Conservation (phyloP, 768 basidiomycete genomes). For the Termitomyces sp. region DNA sequence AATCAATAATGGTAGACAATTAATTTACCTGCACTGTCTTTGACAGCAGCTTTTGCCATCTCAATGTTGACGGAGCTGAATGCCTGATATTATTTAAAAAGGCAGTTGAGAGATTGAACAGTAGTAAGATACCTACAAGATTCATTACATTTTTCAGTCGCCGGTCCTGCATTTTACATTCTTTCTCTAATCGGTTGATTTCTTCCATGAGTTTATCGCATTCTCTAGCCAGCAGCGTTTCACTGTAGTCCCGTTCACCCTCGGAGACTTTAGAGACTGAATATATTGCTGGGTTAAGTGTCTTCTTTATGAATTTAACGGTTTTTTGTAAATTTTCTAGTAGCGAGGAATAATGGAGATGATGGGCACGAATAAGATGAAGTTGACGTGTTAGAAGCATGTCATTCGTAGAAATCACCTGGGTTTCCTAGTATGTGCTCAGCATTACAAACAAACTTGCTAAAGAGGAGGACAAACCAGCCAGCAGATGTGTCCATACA, state of each 20-base stretch:
- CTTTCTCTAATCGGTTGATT: slow-evolving; percentile 37
- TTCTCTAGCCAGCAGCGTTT: slow-evolving; percentile 35
- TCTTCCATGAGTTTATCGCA: slow-evolving; percentile 44
- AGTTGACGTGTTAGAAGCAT: slow-evolving; percentile 41
- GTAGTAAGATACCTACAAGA: slow-evolving; percentile 25
- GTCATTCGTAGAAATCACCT: slow-evolving; percentile 30
- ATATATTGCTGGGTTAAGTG: slow-evolving; percentile 45
- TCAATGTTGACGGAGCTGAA: slow-evolving; percentile 54
- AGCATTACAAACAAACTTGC: neutral
- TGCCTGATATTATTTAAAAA: slow-evolving; percentile 28
- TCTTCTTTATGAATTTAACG: slow-evolving; percentile 37
- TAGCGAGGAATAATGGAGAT: slow-evolving; percentile 42
- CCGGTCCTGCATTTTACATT: slow-evolving; percentile 38
- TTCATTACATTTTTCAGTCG: slow-evolving; percentile 48
- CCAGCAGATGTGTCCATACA: slow-evolving; percentile 18
- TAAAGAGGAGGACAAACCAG: slow-evolving; percentile 8
- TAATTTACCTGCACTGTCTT: slow-evolving; percentile 39
- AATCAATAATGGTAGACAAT: neutral
- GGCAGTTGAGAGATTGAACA: neutral
- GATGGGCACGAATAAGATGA: slow-evolving; percentile 46
- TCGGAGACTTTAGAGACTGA: slow-evolving; percentile 21
- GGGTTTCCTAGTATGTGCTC: slow-evolving; percentile 32
- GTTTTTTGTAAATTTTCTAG: slow-evolving; percentile 42
- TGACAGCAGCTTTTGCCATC: slow-evolving; percentile 47
- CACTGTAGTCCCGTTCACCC: slow-evolving; percentile 22